Evolutionary conservation across 2,329 filamentous ascomycete genomes (phyloP).

Genomic region (Cercospora nicotianae): DNA sequence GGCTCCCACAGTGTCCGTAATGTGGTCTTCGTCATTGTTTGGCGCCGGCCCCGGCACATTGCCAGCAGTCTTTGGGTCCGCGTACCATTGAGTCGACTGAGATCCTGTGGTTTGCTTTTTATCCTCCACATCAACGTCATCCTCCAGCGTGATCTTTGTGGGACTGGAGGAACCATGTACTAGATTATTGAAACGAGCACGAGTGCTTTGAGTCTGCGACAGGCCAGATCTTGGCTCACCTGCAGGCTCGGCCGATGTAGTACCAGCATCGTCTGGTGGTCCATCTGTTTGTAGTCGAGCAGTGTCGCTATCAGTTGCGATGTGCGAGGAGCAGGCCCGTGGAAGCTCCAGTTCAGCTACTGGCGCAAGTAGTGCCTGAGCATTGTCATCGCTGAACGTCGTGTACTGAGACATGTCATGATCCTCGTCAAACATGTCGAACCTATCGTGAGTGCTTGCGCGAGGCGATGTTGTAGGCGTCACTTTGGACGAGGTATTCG

Average conservation of each 20-base stretch:
- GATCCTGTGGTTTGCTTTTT: background rate
- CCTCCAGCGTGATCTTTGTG: background rate
- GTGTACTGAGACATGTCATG: background rate
- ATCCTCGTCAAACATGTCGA: conserved; percentile 28
- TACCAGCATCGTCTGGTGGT: background rate
- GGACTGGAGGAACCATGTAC: background rate
- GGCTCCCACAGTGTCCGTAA: conserved; percentile 93
- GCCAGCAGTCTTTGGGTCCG: background rate
- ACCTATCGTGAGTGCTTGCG: conserved; percentile 17
- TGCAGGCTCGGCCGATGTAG: background rate
- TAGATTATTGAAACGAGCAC: background rate
- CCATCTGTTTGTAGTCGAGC: conserved; percentile 1
- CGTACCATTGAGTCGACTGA: background rate
- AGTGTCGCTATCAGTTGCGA: conserved; percentile 32
- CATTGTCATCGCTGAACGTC: conserved; percentile 19
- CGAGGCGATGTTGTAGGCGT: conserved; percentile 6
- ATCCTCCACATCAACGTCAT: background rate
- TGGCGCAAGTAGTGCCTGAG: conserved; percentile 8
- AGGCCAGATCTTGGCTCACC: background rate
- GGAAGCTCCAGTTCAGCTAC: background rate
- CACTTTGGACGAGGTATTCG: conserved; percentile 46
- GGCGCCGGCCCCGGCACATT: conserved; percentile 4
- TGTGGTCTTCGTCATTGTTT: conserved; percentile 54
- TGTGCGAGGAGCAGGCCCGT: conserved; percentile 20
- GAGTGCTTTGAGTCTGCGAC: background rate